These are phyloP conservation scores for Phytopythium ostracodes DNA, from an alignment of 352 stramenopile species.

Conservation along the genomic window DNA sequence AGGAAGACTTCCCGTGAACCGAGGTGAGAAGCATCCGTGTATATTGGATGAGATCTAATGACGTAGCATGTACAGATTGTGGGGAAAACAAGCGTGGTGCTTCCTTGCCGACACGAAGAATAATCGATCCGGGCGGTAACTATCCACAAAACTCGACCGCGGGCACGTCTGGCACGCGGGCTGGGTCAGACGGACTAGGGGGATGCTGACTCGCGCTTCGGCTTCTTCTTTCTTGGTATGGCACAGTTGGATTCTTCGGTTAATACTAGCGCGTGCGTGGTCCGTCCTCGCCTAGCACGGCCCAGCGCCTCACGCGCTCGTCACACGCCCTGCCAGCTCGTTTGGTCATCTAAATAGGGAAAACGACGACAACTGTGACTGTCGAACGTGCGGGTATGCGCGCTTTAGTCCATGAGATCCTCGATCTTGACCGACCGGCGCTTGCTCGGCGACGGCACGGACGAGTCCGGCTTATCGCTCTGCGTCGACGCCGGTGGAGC, in stretches of 20 bases:
- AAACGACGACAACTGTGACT: not conserved
- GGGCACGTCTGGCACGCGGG: not conserved
- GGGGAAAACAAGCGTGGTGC: not conserved
- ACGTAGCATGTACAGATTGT: conserved; percentile 7
- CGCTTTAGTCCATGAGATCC: conserved; percentile 30
- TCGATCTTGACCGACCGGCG: conserved; percentile 39
- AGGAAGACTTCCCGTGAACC: too few species aligned
- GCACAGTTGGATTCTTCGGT: conserved; percentile 5
- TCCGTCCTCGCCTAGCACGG: not conserved
- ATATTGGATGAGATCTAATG: conserved; percentile 7
- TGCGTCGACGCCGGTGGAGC: conserved; percentile 3
- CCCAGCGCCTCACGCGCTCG: not conserved
- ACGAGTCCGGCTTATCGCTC: conserved; percentile 5
- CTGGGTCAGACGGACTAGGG: not conserved
- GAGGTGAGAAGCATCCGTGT: not conserved
- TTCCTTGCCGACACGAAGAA: not conserved
- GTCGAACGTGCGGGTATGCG: conserved; percentile 4
- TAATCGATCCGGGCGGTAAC: not conserved
- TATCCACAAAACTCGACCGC: conserved; percentile 6
- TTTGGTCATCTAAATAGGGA: conserved; percentile 39
- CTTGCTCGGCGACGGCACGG: conserved; percentile 26
- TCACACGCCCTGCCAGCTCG: not conserved
- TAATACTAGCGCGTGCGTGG: not conserved
- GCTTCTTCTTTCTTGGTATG: conserved; percentile 4
- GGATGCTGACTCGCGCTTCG: not conserved